Conservation (phyloP, 257 asterid genomes). For the Voacanga thouarsii region DNA sequence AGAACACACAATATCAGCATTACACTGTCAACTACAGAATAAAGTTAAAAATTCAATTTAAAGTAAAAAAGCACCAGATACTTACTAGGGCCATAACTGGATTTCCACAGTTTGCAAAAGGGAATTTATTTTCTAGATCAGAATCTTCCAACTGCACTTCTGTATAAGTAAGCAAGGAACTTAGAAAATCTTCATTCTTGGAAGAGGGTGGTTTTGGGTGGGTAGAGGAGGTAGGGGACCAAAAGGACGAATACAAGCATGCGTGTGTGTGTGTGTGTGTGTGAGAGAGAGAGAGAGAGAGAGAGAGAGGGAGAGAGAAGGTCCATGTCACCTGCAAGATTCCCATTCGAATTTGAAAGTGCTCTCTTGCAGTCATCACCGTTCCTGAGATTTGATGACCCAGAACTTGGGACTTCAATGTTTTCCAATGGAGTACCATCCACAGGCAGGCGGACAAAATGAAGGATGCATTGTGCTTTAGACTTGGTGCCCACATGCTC, state of each 20-base stretch:
- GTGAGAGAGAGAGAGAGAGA: neutral
- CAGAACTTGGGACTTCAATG: conserved; percentile 45
- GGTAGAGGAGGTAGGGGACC: neutral
- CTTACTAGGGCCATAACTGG: conserved; percentile 87
- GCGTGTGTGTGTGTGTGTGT: neutral
- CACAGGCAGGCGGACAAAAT: conserved; percentile 68
- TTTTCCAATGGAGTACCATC: conserved; percentile 31
- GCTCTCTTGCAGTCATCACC: conserved; percentile 40
- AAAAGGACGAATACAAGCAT: neutral
- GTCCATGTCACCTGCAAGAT: conserved; percentile 33
- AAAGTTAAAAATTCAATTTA: neutral
- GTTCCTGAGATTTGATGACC: conserved; percentile 36
- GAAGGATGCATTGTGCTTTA: conserved; percentile 88
- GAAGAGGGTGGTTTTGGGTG: neutral
- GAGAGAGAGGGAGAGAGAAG: neutral
- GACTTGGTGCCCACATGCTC: conserved; percentile 95
- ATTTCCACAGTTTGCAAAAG: conserved; percentile 67
- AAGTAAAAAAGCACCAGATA: neutral
- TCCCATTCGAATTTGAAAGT: conserved; percentile 52
- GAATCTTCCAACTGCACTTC: conserved; percentile 45
- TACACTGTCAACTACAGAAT: neutral
- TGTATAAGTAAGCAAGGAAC: conserved; percentile 28
- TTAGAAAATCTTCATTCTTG: neutral
- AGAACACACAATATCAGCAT: neutral
- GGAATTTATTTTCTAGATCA: conserved; percentile 57